Conservation (phyloP, 441 rosid species). For the Kokia cookei region DNA sequence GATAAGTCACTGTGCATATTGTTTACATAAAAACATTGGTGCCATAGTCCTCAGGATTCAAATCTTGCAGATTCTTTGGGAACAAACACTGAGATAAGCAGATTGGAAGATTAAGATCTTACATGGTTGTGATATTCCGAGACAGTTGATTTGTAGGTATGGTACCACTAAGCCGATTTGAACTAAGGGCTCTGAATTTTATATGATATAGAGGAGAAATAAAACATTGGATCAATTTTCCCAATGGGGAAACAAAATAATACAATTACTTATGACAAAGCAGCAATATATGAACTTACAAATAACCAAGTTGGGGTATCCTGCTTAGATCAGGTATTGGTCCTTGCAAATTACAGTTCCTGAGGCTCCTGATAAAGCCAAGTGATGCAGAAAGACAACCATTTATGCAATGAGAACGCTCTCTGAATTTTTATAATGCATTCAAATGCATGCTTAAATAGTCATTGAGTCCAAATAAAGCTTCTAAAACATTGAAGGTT, state of each 20-base stretch:
- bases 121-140: slow-evolving; percentile 79
- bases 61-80: background rate
- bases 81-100: slow-evolving; percentile 4
- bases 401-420: background rate
- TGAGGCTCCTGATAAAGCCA: slow-evolving; percentile 67
- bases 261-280: slow-evolving; percentile 4
- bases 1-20: slow-evolving; percentile 61
- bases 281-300: slow-evolving; percentile 46
- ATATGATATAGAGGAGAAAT: slow-evolving; percentile 2
- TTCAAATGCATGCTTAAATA: background rate
- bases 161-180: slow-evolving; percentile 69
- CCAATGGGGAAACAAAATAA: slow-evolving; percentile 3
- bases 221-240: slow-evolving; percentile 6
- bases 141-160: slow-evolving; percentile 68
- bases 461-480: background rate
- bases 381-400: slow-evolving; percentile 12
- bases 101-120: slow-evolving; percentile 26
- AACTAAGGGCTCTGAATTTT: slow-evolving; percentile 75
- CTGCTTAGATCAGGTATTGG: slow-evolving; percentile 79
- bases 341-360: slow-evolving; percentile 87
- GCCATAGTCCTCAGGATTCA: background rate
- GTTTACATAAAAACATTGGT: slow-evolving; percentile 9
- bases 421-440: background rate
- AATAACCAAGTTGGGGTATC: slow-evolving; percentile 70
- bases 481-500: background rate